Conservation (phyloP, 441 rosid genomes). For the Caryocar brasiliense region DNA sequence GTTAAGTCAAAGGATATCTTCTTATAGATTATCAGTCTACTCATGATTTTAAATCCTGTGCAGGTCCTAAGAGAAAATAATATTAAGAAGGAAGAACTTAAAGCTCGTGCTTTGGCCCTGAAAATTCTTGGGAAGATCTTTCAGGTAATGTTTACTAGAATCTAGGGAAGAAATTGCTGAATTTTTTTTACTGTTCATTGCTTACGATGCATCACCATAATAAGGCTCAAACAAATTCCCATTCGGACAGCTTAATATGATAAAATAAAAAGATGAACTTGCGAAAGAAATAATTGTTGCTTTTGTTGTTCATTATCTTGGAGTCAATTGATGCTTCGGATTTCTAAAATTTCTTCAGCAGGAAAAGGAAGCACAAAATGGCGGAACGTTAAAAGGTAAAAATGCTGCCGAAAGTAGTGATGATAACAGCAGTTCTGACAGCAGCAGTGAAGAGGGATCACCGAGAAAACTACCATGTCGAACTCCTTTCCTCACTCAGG, state of each 20-base stretch:
- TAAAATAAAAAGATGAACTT: too few relatives aligned
- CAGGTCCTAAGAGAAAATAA: slow-evolving; percentile 62
- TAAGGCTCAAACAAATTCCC: too few relatives aligned
- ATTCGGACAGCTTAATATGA: too few relatives aligned
- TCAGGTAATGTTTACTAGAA: too few relatives aligned
- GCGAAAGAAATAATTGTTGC: too few relatives aligned
- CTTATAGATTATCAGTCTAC: background rate
- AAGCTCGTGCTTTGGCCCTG: slow-evolving; percentile 57
- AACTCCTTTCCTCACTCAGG: slow-evolving; percentile 85
- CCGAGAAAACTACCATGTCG: slow-evolving; percentile 55
- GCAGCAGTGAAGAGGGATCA: slow-evolving; percentile 66
- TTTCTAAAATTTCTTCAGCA: slow-evolving; percentile 18
- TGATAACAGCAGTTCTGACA: slow-evolving; percentile 51
- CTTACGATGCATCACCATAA: too few relatives aligned
- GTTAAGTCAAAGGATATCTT: too few relatives aligned
- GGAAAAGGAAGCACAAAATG: slow-evolving; percentile 42
- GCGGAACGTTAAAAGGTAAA: slow-evolving; percentile 45
- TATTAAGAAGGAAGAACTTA: slow-evolving; percentile 59
- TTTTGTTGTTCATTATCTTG: too few relatives aligned
- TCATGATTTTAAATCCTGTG: background rate
- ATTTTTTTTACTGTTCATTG: too few relatives aligned
- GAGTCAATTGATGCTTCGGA: background rate
- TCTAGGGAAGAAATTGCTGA: too few relatives aligned
- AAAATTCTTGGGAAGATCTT: slow-evolving; percentile 69
- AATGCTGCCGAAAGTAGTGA: slow-evolving; percentile 32